Conservation (phyloP, 2,329 filamentous ascomycete genomes). For the Acrodontium crateriforme region DNA sequence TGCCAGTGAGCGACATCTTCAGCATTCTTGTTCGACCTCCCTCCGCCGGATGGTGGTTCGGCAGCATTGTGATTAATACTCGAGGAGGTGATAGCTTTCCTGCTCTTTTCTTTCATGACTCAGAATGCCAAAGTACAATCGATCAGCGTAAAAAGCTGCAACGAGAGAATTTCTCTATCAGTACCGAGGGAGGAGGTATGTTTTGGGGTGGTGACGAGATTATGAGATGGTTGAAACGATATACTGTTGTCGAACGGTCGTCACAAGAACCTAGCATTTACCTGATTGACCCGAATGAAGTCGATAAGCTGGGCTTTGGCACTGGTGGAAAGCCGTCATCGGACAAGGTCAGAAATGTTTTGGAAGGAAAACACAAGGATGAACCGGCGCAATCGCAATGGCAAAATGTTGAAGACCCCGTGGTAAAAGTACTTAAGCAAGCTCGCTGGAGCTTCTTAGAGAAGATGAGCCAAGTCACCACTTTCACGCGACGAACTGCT, state of each 20-base stretch:
- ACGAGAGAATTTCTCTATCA: constrained; percentile 63
- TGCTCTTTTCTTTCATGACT: constrained; percentile 93
- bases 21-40: constrained; percentile 81
- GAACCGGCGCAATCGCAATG: constrained; percentile 28
- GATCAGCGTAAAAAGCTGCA: constrained; percentile 80
- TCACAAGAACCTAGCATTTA: constrained; percentile 82
- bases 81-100: constrained; percentile 85
- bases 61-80: constrained; percentile 86
- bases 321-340: constrained; percentile 38
- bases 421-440: constrained; percentile 88
- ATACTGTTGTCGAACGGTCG: constrained; percentile 70
- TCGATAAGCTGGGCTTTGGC: constrained; percentile 74
- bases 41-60: constrained; percentile 96
- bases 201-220: constrained; percentile 99
- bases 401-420: constrained; percentile 65
- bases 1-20: constrained; percentile 82
- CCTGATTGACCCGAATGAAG: constrained; percentile 70
- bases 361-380: constrained; percentile 24
- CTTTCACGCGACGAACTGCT: constrained; percentile 81
- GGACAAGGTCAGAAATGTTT: constrained; percentile 29
- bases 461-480: constrained; percentile 93
- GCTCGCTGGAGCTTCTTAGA: constrained; percentile 94
- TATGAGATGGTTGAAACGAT: constrained; percentile 74
- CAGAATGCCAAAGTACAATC: constrained; percentile 90
- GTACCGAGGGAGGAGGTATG: constrained; percentile 51